Conservation (phyloP, 2,329 filamentous ascomycete species). For the Trichoderma simmonsii region DNA sequence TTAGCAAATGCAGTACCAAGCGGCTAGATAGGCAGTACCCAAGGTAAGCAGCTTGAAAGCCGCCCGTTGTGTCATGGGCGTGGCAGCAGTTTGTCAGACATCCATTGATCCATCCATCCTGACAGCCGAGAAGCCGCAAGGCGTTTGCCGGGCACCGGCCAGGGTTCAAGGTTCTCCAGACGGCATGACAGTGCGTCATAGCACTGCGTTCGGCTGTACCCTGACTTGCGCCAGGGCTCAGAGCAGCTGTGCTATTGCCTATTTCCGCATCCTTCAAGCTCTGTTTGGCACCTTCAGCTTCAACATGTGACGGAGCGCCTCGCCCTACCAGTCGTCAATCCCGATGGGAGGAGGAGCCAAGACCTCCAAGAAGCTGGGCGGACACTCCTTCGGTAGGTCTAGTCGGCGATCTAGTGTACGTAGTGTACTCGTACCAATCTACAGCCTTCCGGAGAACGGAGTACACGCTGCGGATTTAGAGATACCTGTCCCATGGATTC, state of each 20-base stretch:
- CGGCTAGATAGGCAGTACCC: neutral
- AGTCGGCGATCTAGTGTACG: neutral
- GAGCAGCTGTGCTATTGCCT: neutral
- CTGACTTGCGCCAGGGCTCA: neutral
- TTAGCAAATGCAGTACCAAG: neutral
- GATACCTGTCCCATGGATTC: neutral
- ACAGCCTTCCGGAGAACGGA: neutral
- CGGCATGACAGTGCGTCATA: conserved; percentile 1
- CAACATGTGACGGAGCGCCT: conserved; percentile 1
- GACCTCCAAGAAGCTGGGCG: neutral
- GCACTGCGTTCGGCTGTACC: neutral
- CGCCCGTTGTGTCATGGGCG: neutral
- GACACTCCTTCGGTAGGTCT: neutral
- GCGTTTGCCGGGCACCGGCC: neutral
- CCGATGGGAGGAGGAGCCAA: neutral
- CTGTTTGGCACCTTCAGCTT: conserved; percentile 13
- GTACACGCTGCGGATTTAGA: neutral
- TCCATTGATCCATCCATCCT: neutral
- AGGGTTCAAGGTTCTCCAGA: conserved; percentile 11
- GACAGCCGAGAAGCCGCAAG: neutral
- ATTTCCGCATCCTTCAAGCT: conserved; percentile 8
- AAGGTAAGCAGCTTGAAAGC: neutral
- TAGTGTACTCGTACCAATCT: neutral
- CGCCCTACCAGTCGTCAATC: neutral
- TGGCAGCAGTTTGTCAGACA: neutral